Evolutionary conservation across 371 early-diverging fungal species (phyloP).

Genomic region (Actinomortierella wolfii): DNA sequence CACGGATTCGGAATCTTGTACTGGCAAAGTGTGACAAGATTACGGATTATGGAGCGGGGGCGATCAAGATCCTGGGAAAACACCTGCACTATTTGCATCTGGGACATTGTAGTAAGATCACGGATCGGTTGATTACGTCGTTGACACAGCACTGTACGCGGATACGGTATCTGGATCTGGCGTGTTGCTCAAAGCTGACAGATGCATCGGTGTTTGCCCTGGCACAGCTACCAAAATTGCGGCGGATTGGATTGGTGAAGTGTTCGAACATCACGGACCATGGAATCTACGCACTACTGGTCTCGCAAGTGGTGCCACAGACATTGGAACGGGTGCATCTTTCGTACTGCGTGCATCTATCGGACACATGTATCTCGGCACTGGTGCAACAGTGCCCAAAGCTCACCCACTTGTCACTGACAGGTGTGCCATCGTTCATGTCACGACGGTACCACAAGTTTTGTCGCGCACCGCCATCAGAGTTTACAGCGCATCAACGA

Average conservation of each 20-base stretch:
- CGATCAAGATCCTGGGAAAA: conserved; percentile 56
- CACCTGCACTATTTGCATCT: conserved; percentile 66
- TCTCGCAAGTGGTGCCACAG: conserved; percentile 51
- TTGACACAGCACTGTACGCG: conserved; percentile 61
- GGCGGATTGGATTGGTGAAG: conserved; percentile 67
- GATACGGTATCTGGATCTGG: conserved; percentile 67
- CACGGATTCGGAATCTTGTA: conserved; percentile 62
- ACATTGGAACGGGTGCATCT: conserved; percentile 68
- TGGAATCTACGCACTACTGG: conserved; percentile 58
- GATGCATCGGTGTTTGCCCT: conserved; percentile 61
- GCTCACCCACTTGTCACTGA: conserved; percentile 64
- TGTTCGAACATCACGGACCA: conserved; percentile 65
- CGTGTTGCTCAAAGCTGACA: conserved; percentile 59
- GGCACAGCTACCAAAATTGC: conserved; percentile 59
- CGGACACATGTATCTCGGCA: conserved; percentile 55
- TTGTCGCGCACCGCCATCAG: conserved; percentile 62
- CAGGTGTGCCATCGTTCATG: conserved; percentile 64
- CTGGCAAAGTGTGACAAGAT: conserved; percentile 64
- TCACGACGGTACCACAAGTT: conserved; percentile 60
- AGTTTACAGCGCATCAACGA: conserved; percentile 56
- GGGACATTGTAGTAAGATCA: conserved; percentile 62
- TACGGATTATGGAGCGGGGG: conserved; percentile 56
- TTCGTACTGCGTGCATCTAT: conserved; percentile 59
- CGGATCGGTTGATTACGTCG: conserved; percentile 56
- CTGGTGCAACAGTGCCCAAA: conserved; percentile 59